Evolutionary conservation across 2,329 filamentous ascomycete genomes (phyloP).

Genomic region (Trichophyton benhamiae): DNA sequence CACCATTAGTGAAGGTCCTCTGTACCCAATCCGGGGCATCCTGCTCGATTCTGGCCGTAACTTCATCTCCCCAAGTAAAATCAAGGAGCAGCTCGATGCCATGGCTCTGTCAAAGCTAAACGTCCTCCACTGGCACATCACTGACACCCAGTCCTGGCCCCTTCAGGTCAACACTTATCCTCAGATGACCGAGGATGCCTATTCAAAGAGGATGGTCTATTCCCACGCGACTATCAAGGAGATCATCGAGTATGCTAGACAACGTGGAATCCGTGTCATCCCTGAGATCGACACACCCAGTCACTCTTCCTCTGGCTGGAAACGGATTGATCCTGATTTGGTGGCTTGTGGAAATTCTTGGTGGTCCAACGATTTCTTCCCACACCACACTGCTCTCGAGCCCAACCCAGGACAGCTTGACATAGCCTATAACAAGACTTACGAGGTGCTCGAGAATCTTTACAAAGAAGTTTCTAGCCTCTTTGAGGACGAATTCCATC

Average conservation of each 20-base stretch:
- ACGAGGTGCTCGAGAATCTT: slow-evolving; percentile 42
- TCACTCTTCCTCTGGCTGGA: slow-evolving; percentile 45
- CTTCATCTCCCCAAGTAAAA: slow-evolving; percentile 40
- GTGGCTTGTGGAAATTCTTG: slow-evolving; percentile 45
- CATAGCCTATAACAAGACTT: slow-evolving; percentile 44
- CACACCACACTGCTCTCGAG: slow-evolving; percentile 43
- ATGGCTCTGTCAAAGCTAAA: slow-evolving; percentile 47
- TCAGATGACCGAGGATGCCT: slow-evolving; percentile 43
- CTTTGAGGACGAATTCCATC: slow-evolving; percentile 44
- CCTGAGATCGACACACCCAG: slow-evolving; percentile 54
- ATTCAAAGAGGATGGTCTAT: slow-evolving; percentile 39
- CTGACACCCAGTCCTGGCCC: slow-evolving; percentile 46
- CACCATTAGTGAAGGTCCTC: slow-evolving; percentile 38
- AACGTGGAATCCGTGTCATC: slow-evolving; percentile 46
- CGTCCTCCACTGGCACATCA: slow-evolving; percentile 46
- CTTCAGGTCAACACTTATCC: slow-evolving; percentile 40
- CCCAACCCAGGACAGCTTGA: slow-evolving; percentile 47
- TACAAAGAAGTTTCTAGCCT: slow-evolving; percentile 42
- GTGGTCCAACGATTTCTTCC: slow-evolving; percentile 49
- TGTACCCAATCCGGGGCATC: slow-evolving; percentile 44
- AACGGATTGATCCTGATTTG: slow-evolving; percentile 45
- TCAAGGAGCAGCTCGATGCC: slow-evolving; percentile 43
- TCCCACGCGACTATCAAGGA: slow-evolving; percentile 32
- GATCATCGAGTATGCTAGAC: slow-evolving; percentile 40
- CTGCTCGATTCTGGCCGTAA: slow-evolving; percentile 46